These are phyloP conservation scores for Rickenella mellea DNA, from an alignment of 768 basidiomycete genomes.

Conservation along the genomic window DNA sequence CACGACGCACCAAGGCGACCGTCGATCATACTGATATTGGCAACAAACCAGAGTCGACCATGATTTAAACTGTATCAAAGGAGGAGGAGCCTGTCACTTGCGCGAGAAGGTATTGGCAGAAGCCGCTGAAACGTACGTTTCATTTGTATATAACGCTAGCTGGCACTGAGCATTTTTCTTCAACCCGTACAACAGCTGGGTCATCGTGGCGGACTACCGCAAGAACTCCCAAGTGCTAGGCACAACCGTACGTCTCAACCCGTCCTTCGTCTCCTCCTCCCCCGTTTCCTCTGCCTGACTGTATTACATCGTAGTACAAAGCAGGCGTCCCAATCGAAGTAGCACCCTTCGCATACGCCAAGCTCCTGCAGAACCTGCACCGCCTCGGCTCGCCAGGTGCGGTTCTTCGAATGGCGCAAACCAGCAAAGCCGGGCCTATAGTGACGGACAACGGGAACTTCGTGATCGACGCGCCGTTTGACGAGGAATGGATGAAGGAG, in stretches of 20 bases:
- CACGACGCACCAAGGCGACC: constrained; percentile 7
- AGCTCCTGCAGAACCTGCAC: constrained; percentile 67
- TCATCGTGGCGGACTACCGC: constrained; percentile 90
- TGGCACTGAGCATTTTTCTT: constrained; percentile 2
- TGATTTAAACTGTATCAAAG: constrained; percentile 89
- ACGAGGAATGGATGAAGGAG: constrained; percentile 52
- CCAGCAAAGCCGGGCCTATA: constrained; percentile 87
- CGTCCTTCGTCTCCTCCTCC: neutral
- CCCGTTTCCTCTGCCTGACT: too few relatives aligned
- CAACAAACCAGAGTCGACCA: constrained; percentile 60
- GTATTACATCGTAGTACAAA: constrained; percentile 47
- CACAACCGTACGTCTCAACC: constrained; percentile 52
- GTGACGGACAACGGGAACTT: constrained; percentile 98
- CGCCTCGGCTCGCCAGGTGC: constrained; percentile 61
- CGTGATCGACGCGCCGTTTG: constrained; percentile 92
- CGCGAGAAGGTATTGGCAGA: constrained; percentile 97
- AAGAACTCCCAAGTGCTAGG: constrained; percentile 84
- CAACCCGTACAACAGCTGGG: constrained; percentile 42
- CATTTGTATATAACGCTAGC: neutral
- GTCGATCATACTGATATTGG: neutral
- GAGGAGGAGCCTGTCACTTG: constrained; percentile 92
- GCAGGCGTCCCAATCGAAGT: constrained; percentile 95
- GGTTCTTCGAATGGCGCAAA: constrained; percentile 85
- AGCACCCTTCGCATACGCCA: constrained; percentile 90
- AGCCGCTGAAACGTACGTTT: constrained; percentile 72